phyloP scores from a whole-genome alignment of 495 filamentous ascomycete species.

The Astrothelium macrocarpum region DNA sequence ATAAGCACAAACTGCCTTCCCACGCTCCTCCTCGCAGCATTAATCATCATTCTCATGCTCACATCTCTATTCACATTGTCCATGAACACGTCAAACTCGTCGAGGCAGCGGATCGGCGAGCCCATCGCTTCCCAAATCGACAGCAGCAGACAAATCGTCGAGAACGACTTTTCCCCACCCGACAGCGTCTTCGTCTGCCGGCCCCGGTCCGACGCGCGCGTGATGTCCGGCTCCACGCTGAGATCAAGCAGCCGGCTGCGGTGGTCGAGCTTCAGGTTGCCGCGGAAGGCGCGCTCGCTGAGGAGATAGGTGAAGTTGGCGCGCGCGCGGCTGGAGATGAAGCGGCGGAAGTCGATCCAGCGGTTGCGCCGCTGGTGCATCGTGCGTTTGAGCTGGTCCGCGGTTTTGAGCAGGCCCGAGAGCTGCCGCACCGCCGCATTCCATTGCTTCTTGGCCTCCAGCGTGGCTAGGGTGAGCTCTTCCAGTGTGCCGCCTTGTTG shows the following conservation, averaged over 20 bases:
- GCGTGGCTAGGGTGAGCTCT: conserved; percentile 48
- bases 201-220: conserved; percentile 50
- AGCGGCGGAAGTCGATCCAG: conserved; percentile 70
- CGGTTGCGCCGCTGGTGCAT: conserved; percentile 60
- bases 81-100: conserved; percentile 99
- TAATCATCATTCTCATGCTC: conserved; percentile 92
- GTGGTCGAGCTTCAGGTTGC: conserved; percentile 70
- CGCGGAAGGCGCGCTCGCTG: conserved; percentile 79
- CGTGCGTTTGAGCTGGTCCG: conserved; percentile 48
- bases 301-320: conserved; percentile 81
- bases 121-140: conserved; percentile 98
- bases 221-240: conserved; percentile 73
- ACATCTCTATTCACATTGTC: conserved; percentile 90
- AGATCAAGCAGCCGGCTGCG: conserved; percentile 61
- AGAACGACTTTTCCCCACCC: conserved; percentile 95
- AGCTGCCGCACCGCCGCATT: conserved; percentile 39
- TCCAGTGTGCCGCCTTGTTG: conserved; percentile 56
- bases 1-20: conserved; percentile 95
- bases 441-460: conserved; percentile 35
- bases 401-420: conserved; percentile 42
- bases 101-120: conserved; percentile 82
- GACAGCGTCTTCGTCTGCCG: conserved; percentile 84
- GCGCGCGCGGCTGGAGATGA: conserved; percentile 74
- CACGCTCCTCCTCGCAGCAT: conserved; percentile 70
- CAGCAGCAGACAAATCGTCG: conserved; percentile 85